phyloP scores from a whole-genome alignment of 1,284 basidiomycete genomes.

The Leccinum subfulvum region DNA sequence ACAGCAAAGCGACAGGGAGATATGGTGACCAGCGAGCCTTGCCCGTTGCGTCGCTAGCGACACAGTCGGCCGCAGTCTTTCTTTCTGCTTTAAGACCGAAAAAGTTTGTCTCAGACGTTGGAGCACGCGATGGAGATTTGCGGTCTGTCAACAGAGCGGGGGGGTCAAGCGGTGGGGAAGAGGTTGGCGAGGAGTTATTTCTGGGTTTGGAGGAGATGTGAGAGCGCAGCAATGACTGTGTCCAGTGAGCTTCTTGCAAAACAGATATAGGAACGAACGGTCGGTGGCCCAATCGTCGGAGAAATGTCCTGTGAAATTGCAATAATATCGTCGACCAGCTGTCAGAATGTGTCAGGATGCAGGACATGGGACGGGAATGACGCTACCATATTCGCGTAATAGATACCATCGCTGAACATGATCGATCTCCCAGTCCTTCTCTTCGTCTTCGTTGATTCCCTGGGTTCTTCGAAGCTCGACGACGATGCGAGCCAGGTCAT shows the following conservation, averaged over 20 bases:
- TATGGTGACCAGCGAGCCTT: slow-evolving; percentile 57
- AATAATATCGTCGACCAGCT: slow-evolving; percentile 79
- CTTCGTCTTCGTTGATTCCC: slow-evolving; percentile 54
- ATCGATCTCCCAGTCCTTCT: slow-evolving; percentile 61
- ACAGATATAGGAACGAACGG: slow-evolving; percentile 67
- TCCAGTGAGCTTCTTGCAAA: slow-evolving; percentile 80
- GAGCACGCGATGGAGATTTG: slow-evolving; percentile 29
- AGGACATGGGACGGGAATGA: not conserved
- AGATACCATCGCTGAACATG: slow-evolving; percentile 79
- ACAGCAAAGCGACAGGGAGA: slow-evolving; percentile 80
- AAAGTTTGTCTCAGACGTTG: slow-evolving; percentile 53
- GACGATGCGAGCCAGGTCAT: slow-evolving; percentile 73
- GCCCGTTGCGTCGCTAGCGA: slow-evolving; percentile 41
- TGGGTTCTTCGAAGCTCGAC: slow-evolving; percentile 68
- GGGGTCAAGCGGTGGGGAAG: slow-evolving; percentile 41
- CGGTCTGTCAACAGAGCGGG: slow-evolving; percentile 23
- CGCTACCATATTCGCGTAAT: slow-evolving; percentile 84
- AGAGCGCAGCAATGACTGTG: slow-evolving; percentile 60
- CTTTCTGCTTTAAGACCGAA: slow-evolving; percentile 61
- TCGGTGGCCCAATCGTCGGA: slow-evolving; percentile 54
- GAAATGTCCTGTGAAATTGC: slow-evolving; percentile 72
- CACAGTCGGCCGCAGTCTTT: slow-evolving; percentile 41
- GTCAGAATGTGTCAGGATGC: slow-evolving; percentile 11
- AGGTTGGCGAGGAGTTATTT: slow-evolving; percentile 31
- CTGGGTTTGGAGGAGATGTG: slow-evolving; percentile 47